A percentile compares a stretch with the other conserved stretches of the same genome.
These are phyloP conservation scores for Cardiospermum halicacabum DNA, from an alignment of 345 rosid genomes.

Conservation along the genomic window DNA sequence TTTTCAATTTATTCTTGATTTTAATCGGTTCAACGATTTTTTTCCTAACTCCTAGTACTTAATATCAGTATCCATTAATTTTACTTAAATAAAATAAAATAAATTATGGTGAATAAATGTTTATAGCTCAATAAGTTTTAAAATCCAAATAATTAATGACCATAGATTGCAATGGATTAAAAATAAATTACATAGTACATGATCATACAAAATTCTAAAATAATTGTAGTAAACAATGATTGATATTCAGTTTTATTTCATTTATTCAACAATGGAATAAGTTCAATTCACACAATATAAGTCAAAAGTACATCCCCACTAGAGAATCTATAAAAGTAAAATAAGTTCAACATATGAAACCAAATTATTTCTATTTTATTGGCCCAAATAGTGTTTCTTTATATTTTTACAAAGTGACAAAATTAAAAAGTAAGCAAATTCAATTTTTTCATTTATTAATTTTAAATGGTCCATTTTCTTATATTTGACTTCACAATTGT, in stretches of 20 bases:
- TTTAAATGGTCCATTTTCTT: neutral
- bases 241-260: neutral
- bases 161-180: too few relatives aligned
- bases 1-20: too few relatives aligned
- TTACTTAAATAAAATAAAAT: too few relatives aligned
- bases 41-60: too few relatives aligned
- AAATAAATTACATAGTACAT: too few relatives aligned
- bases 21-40: too few relatives aligned
- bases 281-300: conserved; percentile 2
- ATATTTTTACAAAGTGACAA: neutral
- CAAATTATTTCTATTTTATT: neutral
- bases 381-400: neutral
- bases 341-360: neutral
- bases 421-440: neutral
- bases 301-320: neutral
- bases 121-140: too few relatives aligned
- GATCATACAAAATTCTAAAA: too few relatives aligned
- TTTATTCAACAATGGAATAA: neutral
- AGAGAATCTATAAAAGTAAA: too few relatives aligned
- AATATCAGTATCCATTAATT: too few relatives aligned
- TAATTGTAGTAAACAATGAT: neutral
- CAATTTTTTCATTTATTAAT: neutral
- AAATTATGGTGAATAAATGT: too few relatives aligned
- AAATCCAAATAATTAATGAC: too few relatives aligned
- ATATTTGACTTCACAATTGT: neutral